A percentile compares a stretch with the other conserved stretches of the same genome.
phyloP scores from a whole-genome alignment of 768 basidiomycete genomes.

The Lanmaoa pseudosensibilis region DNA sequence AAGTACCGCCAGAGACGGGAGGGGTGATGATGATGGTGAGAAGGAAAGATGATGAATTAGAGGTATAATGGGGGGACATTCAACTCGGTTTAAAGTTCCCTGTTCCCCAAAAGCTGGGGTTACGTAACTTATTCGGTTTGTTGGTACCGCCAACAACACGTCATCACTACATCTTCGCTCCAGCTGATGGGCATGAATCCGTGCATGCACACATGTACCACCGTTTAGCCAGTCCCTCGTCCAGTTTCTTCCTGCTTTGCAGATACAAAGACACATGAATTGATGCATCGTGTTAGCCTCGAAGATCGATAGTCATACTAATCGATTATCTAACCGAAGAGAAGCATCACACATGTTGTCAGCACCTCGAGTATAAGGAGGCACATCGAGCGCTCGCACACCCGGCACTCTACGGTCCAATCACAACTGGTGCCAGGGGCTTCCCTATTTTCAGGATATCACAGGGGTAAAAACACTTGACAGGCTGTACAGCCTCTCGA shows the following conservation, averaged over 20 bases:
- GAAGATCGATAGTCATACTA: constrained; percentile 13
- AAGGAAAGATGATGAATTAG: constrained; percentile 8
- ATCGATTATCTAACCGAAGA: constrained; percentile 10
- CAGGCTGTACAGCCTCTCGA: not conserved
- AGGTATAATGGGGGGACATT: constrained; percentile 12
- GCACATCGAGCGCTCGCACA: constrained; percentile 25
- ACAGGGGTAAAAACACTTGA: not conserved
- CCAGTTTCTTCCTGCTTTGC: not conserved
- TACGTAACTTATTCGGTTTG: constrained; percentile 26
- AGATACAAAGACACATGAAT: not conserved
- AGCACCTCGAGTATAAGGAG: constrained; percentile 11
- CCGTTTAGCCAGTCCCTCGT: not conserved
- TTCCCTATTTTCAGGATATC: not conserved
- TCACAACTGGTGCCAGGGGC: not conserved
- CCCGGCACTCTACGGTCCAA: constrained; percentile 15
- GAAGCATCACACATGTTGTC: constrained; percentile 5
- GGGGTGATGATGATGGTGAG: constrained; percentile 22
- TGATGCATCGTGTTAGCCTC: constrained; percentile 11
- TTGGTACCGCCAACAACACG: not conserved
- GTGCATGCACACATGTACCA: not conserved
- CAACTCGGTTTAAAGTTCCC: not conserved
- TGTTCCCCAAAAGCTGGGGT: constrained; percentile 36
- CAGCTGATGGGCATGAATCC: too few relatives aligned
- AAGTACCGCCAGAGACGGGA: constrained; percentile 6
- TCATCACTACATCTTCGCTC: not conserved